Conservation (phyloP, 1,284 basidiomycete genomes). For the Violaceomyces palustris region DNA sequence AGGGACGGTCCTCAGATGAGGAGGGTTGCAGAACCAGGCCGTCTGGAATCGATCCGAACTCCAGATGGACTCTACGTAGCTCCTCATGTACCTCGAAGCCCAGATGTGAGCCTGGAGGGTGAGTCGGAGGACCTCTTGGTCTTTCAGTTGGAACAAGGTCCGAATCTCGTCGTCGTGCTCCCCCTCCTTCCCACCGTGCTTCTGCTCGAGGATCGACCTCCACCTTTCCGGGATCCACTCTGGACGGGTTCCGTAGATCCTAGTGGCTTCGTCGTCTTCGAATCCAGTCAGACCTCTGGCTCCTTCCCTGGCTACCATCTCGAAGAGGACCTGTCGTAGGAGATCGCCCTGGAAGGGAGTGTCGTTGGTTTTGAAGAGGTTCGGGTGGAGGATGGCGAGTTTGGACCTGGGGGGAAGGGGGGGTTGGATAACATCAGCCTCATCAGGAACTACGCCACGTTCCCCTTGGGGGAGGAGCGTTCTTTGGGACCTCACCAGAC, state of each 20-base stretch:
- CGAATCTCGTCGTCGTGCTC: too few relatives aligned
- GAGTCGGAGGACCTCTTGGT: too few relatives aligned
- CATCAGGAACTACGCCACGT: background rate
- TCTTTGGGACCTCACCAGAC: slow-evolving; percentile 19
- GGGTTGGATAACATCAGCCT: too few relatives aligned
- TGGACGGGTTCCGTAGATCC: too few relatives aligned
- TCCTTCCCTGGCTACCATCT: slow-evolving; percentile 31
- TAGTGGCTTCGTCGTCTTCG: background rate
- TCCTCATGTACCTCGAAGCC: slow-evolving; percentile 14
- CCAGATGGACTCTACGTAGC: slow-evolving; percentile 18
- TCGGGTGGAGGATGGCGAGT: slow-evolving; percentile 18
- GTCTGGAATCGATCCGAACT: slow-evolving; percentile 11
- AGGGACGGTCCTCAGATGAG: slow-evolving; percentile 24
- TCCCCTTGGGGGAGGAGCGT: background rate
- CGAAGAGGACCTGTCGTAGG: slow-evolving; percentile 14
- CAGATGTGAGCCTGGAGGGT: slow-evolving; percentile 24
- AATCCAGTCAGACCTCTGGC: slow-evolving; percentile 32
- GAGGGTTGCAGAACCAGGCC: slow-evolving; percentile 39
- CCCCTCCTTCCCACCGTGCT: too few relatives aligned
- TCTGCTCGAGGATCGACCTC: too few relatives aligned
- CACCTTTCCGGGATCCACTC: slow-evolving; percentile 2
- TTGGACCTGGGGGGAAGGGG: slow-evolving; percentile 9
- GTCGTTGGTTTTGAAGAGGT: slow-evolving; percentile 12
- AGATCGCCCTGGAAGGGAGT: slow-evolving; percentile 9
- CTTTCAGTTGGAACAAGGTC: too few relatives aligned